Percentiles rank a stretch among this genome's conserved stretches.
Evolutionary conservation across 257 asterid species (phyloP).

Genomic region (Solanum pennellii): DNA sequence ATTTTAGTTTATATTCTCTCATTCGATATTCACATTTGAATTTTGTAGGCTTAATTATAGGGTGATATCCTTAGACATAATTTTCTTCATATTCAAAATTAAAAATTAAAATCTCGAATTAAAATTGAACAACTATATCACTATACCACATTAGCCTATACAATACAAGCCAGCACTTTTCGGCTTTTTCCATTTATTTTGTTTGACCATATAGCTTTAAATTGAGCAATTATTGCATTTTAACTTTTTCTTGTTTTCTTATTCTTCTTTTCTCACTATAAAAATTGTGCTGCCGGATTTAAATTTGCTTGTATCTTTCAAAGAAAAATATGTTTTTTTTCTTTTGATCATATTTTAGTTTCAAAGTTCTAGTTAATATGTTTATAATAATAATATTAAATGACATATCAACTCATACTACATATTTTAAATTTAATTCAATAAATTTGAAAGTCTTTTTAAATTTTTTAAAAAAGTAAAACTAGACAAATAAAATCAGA

Average conservation of each 20-base stretch:
- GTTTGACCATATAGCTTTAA: background rate
- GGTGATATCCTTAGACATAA: accelerated
- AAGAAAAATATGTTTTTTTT: background rate
- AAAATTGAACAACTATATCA: too few relatives aligned
- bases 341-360: background rate
- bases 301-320: background rate
- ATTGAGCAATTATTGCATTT: background rate
- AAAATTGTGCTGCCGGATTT: background rate
- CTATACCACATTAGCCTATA: background rate
- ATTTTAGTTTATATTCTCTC: accelerated
- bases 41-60: accelerated
- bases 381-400: background rate
- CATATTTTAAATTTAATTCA: background rate
- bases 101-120: too few relatives aligned
- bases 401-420: background rate
- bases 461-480: background rate
- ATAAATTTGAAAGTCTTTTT: background rate
- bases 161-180: background rate
- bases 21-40: too few relatives aligned
- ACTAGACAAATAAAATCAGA: background rate
- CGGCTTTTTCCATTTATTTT: background rate
- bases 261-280: background rate
- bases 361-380: accelerated
- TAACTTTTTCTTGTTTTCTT: background rate
- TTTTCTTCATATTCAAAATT: accelerated